Evolutionary conservation across 768 basidiomycete genomes (phyloP), one percentile per base, ranked within the genome.

Genomic region (Mycena maculata): DNA sequence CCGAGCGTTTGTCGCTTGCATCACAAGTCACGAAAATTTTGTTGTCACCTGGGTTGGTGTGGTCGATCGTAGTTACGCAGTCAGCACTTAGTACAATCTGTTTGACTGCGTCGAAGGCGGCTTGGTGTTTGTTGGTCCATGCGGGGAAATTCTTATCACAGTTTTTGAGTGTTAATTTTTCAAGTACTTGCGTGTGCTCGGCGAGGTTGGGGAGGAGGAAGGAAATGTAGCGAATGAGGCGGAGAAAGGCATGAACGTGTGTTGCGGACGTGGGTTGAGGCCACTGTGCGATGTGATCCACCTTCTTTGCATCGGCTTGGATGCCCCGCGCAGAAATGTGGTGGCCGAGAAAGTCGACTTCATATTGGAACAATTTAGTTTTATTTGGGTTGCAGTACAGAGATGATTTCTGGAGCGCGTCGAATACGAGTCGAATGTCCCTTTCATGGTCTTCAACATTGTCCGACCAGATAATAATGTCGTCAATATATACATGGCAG

Each of bases 401-500:
- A 4, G 27, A 45, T 1, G 72, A 68, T 3, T 62, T 57, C 0
- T 66, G 27, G 0, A 82, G 60, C 0, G 76, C 73, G 0, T 68
- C 18, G 0, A 82, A 65, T 0, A 82, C 65, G 0, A 54, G 18
- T 0, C 30, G 9, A 1, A 81, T 68, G 55, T 81, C 62, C 1
- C 30, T 0, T 0, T 63, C 42, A 28, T 84, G 83, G 54, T 83
- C 78, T 4, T 78, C 79, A 0, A 80, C 20, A 0, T 72, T 65
- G 0, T 81, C 12, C 0, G 82, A 86, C 79, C 81, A 85, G 27
- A 85, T 83, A 16, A 86, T 72, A 44, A 85, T 82, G 55, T 85
- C 78, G 59, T 86, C 82, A 0, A 85, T 71, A 63, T 86, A 85
- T 0, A 83, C 76, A 60, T 85, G 80, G 55, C 82, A 82, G 48